phyloP scores from a whole-genome alignment of 345 rosid genomes.

The Zanthoxylum bungeanum region DNA sequence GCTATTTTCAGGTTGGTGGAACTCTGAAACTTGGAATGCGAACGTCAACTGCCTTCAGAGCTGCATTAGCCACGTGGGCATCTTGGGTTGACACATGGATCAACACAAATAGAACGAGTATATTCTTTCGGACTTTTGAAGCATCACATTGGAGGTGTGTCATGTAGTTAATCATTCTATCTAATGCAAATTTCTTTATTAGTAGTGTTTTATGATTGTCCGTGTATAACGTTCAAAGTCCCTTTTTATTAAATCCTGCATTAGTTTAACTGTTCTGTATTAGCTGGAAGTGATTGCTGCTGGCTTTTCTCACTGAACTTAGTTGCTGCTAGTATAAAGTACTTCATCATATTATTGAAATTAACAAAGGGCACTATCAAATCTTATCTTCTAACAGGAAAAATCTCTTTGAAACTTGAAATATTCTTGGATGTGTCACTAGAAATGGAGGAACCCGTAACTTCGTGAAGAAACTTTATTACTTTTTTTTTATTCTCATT shows the following conservation, averaged over 20 bases:
- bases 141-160: conserved; percentile 71
- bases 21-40: conserved; percentile 54
- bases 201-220: not conserved
- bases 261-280: not conserved
- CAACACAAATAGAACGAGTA: conserved; percentile 39
- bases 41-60: conserved; percentile 35
- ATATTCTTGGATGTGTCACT: not conserved
- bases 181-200: not conserved
- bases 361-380: not conserved
- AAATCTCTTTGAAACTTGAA: not conserved
- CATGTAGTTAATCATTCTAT: conserved; percentile 4
- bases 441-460: not conserved
- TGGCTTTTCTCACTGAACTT: not conserved
- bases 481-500: not conserved
- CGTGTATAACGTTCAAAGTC: not conserved
- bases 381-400: not conserved
- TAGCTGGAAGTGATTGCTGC: not conserved
- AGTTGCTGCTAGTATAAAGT: not conserved
- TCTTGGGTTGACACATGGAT: conserved; percentile 43
- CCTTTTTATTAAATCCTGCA: not conserved
- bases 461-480: too few relatives aligned
- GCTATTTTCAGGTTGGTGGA: conserved; percentile 56
- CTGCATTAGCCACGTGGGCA: conserved; percentile 44
- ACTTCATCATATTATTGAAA: not conserved
- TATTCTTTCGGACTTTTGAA: conserved; percentile 69